Conservation (phyloP, 2,329 filamentous ascomycete genomes). For the Alternaria sp. region DNA sequence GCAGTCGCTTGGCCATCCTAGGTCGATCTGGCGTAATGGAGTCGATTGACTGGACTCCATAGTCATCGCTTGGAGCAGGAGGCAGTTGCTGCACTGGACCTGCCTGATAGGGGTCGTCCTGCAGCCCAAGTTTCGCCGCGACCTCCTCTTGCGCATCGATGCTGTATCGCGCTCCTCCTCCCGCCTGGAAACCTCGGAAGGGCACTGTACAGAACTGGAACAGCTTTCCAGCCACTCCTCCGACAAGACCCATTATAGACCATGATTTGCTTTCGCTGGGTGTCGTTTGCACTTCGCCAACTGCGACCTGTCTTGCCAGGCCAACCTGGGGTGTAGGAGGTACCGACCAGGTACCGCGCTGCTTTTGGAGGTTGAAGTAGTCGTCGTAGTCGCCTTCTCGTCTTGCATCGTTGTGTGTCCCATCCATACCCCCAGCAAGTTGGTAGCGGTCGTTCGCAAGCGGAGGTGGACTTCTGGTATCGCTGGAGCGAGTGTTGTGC, state of each 20-base stretch:
- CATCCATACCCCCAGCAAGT: conserved; percentile 59
- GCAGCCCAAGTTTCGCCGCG: conserved; percentile 32
- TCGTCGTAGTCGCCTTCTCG: conserved; percentile 54
- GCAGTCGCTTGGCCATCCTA: conserved; percentile 57
- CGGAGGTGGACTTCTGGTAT: conserved; percentile 51
- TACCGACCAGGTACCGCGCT: conserved; percentile 47
- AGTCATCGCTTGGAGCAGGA: conserved; percentile 62
- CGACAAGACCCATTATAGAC: conserved; percentile 66
- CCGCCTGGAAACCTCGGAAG: conserved; percentile 87
- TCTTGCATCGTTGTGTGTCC: conserved; percentile 51
- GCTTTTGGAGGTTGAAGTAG: conserved; percentile 49
- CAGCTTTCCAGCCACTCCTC: conserved; percentile 76
- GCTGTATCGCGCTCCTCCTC: conserved; percentile 77
- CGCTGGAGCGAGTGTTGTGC: conserved; percentile 31
- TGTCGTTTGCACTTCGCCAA: conserved; percentile 23
- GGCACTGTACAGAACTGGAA: conserved; percentile 82
- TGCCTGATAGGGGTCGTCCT: conserved; percentile 29
- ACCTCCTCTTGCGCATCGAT: conserved; percentile 54
- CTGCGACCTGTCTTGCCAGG: conserved; percentile 20
- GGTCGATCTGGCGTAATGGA: conserved; percentile 55
- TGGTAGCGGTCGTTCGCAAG: conserved; percentile 62
- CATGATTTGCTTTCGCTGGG: conserved; percentile 37
- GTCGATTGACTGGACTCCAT: conserved; percentile 55
- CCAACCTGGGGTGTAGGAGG: conserved; percentile 37
- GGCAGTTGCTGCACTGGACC: conserved; percentile 50